These are phyloP conservation scores for Sequoiadendron giganteum DNA, from an alignment of 75 land plant genomes.

Conservation along the genomic window DNA sequence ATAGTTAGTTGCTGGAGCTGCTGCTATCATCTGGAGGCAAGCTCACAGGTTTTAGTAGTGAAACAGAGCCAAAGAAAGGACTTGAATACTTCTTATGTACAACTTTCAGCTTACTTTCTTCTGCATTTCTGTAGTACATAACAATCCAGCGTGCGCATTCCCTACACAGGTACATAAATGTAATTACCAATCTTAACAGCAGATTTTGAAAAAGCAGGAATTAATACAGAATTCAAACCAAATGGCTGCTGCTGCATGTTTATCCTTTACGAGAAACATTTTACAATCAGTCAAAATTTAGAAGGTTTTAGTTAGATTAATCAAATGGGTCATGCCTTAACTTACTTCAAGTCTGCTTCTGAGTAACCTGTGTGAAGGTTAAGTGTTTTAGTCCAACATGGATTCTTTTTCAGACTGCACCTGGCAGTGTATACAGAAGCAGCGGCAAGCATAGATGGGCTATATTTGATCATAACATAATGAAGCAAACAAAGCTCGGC, in stretches of 20 bases:
- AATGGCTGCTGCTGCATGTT: too few relatives aligned
- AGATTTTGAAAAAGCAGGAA: background rate
- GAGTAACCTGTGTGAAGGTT: conserved; percentile 74
- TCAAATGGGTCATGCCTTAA: background rate
- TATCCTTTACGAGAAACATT: too few relatives aligned
- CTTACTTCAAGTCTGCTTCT: conserved; percentile 69
- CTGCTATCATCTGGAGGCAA: conserved; percentile 16
- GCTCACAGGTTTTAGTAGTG: conserved; percentile 31
- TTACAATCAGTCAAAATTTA: background rate
- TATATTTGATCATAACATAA: conserved; percentile 48
- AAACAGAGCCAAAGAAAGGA: conserved; percentile 38
- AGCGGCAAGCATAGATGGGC: conserved; percentile 83
- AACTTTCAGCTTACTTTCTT: conserved; percentile 50
- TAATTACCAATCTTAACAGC: background rate
- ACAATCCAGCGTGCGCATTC: conserved; percentile 66
- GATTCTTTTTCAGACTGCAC: conserved; percentile 51
- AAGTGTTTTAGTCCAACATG: conserved; percentile 75
- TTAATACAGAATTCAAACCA: background rate
- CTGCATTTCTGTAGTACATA: conserved; percentile 43
- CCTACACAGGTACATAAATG: conserved; percentile 28
- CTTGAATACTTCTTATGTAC: conserved; percentile 69
- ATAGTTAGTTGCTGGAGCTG: too few relatives aligned
- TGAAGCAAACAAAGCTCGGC: conserved; percentile 75
- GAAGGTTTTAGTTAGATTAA: background rate
- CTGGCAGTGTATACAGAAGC: conserved; percentile 87